Conservation (phyloP, 1,139 yeast species). For the Suhomyces wounanorum region DNA sequence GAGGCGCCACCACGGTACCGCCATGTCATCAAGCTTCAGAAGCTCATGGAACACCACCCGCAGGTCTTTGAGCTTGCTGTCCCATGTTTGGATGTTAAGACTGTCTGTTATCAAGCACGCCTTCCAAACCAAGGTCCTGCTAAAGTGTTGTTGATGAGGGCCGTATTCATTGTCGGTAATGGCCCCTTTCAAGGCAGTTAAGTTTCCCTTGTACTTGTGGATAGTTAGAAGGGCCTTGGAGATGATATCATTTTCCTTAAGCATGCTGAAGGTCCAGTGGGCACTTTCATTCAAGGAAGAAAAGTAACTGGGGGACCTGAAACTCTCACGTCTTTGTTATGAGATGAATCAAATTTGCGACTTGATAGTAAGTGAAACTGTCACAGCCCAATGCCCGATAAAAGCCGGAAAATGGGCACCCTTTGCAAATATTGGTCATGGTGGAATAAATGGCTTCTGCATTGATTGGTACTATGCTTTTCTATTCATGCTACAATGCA, state of each 20-base stretch:
- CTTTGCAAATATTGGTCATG: no score
- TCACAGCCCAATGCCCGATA: not conserved
- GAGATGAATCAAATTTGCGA: not conserved
- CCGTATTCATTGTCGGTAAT: slow-evolving; percentile 38
- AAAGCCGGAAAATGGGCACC: not conserved
- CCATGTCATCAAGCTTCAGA: slow-evolving; percentile 33
- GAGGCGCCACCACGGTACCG: slow-evolving; percentile 43
- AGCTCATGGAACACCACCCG: slow-evolving; percentile 44
- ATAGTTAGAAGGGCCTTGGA: slow-evolving; percentile 42
- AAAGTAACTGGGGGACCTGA: slow-evolving; percentile 1
- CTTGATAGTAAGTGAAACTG: not conserved
- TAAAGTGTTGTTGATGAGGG: slow-evolving; percentile 23
- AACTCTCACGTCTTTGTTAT: not conserved
- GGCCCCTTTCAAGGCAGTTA: slow-evolving; percentile 32
- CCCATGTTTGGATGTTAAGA: slow-evolving; percentile 42
- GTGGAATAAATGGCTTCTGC: no score
- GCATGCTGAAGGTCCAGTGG: slow-evolving; percentile 15
- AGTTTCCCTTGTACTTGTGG: slow-evolving; percentile 39
- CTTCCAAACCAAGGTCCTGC: slow-evolving; percentile 45
- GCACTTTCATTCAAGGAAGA: not conserved
- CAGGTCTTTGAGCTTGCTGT: slow-evolving; percentile 28
- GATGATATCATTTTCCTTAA: slow-evolving; percentile 40
- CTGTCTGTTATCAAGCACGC: slow-evolving; percentile 40
- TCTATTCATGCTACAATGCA: no score
- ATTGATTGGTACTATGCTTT: no score